Evolutionary conservation across 1,284 basidiomycete species (phyloP), one percentile per base, ranked within the genome.

Genomic region (Anthracocystis walkeri): DNA sequence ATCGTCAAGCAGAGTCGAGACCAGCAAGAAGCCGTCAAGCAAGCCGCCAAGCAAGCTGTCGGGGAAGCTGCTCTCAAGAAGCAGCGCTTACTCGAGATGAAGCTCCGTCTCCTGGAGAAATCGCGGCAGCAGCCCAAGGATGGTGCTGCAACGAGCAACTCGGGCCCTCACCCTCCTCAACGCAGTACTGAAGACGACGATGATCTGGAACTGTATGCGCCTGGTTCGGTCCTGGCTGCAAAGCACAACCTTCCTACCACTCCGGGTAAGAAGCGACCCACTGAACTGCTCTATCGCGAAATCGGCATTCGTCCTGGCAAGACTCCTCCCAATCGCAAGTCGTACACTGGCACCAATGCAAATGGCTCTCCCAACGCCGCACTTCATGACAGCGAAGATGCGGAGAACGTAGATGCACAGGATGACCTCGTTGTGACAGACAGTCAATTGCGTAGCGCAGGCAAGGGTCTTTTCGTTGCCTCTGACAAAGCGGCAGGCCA

Each of bases 391-490:
- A 23, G 8, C 40, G 59, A 41, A 14, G 27, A 44, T 35, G 40
- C 18, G 16, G 56, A 46, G 14, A 66, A 48, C 33, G 44, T 31
- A 21, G 57, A 73, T n/a, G 62, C 51, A 8, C 58, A 57, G 5
- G 65, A 69, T 49, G 56, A 75, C 7, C 44, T 66, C 7, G 23
- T 65, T 2, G 69, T 79, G 4, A 60, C 77, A 16, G 75, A 77
- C 49, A 62, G 46, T 23, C 74, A 80, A 35, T 60, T 80, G 31
- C 58, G 60, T 21, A 69, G 44, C 1, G 64, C 74, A 5, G 75
- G 70, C 20, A 76, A 79, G 46, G 42, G 72, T 12, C 78, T 80
- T 40, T 78, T 65, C 12, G 45, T 74, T 29, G 77, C 79, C 4
- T 57, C 79, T 0, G 67, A 77, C 49, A 58, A 65, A 45, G 70